phyloP scores from a whole-genome alignment of 345 rosid genomes.

The Brassica juncea region DNA sequence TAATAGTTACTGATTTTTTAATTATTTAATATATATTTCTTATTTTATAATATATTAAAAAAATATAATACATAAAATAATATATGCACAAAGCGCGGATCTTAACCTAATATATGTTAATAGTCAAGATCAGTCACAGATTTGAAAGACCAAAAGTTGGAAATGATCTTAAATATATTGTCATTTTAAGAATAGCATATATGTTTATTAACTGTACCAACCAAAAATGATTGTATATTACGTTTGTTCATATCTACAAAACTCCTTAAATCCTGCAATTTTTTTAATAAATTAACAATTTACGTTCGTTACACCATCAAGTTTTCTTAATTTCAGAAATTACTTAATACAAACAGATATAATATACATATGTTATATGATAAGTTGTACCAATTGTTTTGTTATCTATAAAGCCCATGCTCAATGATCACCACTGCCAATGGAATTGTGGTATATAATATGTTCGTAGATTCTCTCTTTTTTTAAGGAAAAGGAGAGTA shows the following conservation, averaged over 20 bases:
- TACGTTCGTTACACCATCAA: slow-evolving; percentile 10
- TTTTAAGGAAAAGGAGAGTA: background rate
- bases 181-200: background rate
- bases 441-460: background rate
- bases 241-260: slow-evolving; percentile 6
- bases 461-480: slow-evolving; percentile 7
- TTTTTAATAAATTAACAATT: background rate
- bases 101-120: background rate
- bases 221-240: background rate
- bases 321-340: background rate
- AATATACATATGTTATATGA: background rate
- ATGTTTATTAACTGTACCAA: background rate
- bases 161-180: background rate
- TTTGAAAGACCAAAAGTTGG: background rate
- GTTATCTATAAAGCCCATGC: slow-evolving; percentile 7
- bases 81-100: too few species aligned
- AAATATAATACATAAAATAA: too few species aligned
- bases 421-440: background rate
- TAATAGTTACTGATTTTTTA: too few species aligned
- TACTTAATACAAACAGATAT: background rate
- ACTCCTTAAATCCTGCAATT: background rate
- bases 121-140: background rate
- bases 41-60: too few species aligned
- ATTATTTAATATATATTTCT: too few species aligned
- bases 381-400: slow-evolving; percentile 22